Percentiles rank a stretch among this genome's conserved stretches.
Evolutionary conservation across 208 protist species (phyloP).

Genomic region (Wallacemonas sp.): DNA sequence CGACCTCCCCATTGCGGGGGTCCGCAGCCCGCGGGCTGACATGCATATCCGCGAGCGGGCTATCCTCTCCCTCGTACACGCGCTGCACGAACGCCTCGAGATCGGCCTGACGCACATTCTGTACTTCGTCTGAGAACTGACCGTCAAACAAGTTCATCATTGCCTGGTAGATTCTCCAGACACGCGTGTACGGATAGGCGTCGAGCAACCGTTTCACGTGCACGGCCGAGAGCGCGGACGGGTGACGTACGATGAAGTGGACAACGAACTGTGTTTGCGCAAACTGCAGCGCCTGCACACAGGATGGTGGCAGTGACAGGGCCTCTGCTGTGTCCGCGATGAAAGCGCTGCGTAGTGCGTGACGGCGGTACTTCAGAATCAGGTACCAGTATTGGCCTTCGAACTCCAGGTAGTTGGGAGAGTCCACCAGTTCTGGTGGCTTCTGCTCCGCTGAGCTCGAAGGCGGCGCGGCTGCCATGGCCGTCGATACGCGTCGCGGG

Average conservation of each 20-base stretch:
- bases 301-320: neutral
- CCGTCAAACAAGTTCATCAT: slow-evolving; percentile 11
- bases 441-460: too few relatives aligned
- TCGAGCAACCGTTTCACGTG: slow-evolving; percentile 12
- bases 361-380: slow-evolving; percentile 12
- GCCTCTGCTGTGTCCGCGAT: slow-evolving; percentile 11
- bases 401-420: slow-evolving; percentile 2
- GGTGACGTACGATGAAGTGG: slow-evolving; percentile 8
- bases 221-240: neutral
- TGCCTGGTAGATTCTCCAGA: slow-evolving; percentile 31
- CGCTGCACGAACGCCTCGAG: slow-evolving; percentile 6
- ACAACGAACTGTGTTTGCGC: slow-evolving; percentile 12
- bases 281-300: slow-evolving; percentile 5
- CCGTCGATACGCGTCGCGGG: too few relatives aligned
- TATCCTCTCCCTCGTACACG: slow-evolving; percentile 4
- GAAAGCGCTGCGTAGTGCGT: slow-evolving; percentile 7
- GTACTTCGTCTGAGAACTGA: neutral
- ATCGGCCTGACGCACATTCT: neutral
- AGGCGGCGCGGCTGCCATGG: slow-evolving; percentile 2
- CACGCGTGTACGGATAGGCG: slow-evolving; percentile 20
- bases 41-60: neutral
- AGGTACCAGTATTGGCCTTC: slow-evolving; percentile 11
- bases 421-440: neutral
- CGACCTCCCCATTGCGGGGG: too few relatives aligned
- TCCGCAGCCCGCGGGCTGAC: too few relatives aligned